Base-by-base conservation (phyloP, 306 rosid species). In the Dryas alaskensis region DNA sequence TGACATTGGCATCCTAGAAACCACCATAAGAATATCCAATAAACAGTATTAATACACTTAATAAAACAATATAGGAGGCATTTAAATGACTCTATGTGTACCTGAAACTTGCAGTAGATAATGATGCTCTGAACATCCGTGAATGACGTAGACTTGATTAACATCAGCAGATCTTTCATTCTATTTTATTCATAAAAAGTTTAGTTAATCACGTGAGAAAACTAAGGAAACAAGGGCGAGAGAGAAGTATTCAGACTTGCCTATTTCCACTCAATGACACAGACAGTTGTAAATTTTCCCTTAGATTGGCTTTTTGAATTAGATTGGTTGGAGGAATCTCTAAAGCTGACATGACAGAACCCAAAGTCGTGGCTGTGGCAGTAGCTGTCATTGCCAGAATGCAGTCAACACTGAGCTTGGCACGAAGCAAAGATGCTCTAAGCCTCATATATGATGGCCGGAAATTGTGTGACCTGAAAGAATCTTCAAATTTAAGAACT, bases 351-450 rank as follows among this genome's bases (percentile, higher is more conserved):
- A 91, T 89, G 70, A 91, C 77, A 49, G 92, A 81, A 69, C 85
- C 82, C 86, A 94, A 83, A 66, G 97, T 94, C 71, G 85, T 81
- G 81, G 89, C 74, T 68, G 97, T 91, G 74, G 98, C 98, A 12
- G 97, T 94, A 53, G 98, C 98, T 73, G 98, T 94, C 97, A 87
- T 91, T 11, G 98, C 98, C 51, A 94, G 98, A 77, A 94, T 73
- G 77, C 91, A 86, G 59, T 86, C 77, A 65, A 86, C 86, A 51
- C 88, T 85, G 58, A 93, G 92, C 81, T 75, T 85, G 39, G 80
- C 82, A 66, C 25, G 81, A 82, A 94, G 96, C 69, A 91, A 73
- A 54, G 92, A 91, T 60, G 97, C 97, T 83, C 92, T 84, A 19
- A 94, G 94, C 85, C 98, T 88, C 92, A 87, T 89, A 78, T 86